These are phyloP conservation scores for Fraxinus excelsior DNA, from an alignment of 257 asterid species.

Conservation along the genomic window DNA sequence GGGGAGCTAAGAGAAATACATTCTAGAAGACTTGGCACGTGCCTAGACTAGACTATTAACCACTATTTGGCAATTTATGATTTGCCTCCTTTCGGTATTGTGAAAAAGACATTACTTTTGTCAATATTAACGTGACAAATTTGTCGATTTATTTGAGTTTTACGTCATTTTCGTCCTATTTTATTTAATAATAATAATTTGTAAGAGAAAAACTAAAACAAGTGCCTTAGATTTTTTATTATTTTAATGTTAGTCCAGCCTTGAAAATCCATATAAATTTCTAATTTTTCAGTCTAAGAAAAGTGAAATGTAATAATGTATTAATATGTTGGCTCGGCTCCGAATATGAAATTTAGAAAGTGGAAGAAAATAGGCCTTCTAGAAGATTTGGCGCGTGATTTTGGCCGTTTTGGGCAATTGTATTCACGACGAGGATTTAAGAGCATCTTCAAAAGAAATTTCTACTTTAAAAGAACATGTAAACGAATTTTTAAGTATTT, in stretches of 20 bases:
- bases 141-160: neutral
- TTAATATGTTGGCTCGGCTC: neutral
- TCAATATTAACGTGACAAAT: neutral
- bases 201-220: neutral
- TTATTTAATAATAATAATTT: neutral
- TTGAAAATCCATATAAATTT: too few relatives aligned
- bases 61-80: neutral
- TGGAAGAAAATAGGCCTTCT: neutral
- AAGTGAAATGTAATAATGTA: too few relatives aligned
- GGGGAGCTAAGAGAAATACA: slow-evolving; percentile 17
- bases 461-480: too few relatives aligned
- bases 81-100: neutral
- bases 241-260: too few relatives aligned
- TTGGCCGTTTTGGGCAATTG: too few relatives aligned
- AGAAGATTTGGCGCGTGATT: neutral
- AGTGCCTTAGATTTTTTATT: too few relatives aligned
- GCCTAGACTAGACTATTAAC: neutral
- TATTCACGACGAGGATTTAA: too few relatives aligned
- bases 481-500: too few relatives aligned
- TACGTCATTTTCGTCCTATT: neutral
- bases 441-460: too few relatives aligned
- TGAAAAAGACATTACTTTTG: neutral
- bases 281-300: too few relatives aligned
- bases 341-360: neutral
- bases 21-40: slow-evolving; percentile 44